These are phyloP conservation scores for Xerocomus amazonicus DNA, from an alignment of 1,284 basidiomycete genomes.

Conservation along the genomic window DNA sequence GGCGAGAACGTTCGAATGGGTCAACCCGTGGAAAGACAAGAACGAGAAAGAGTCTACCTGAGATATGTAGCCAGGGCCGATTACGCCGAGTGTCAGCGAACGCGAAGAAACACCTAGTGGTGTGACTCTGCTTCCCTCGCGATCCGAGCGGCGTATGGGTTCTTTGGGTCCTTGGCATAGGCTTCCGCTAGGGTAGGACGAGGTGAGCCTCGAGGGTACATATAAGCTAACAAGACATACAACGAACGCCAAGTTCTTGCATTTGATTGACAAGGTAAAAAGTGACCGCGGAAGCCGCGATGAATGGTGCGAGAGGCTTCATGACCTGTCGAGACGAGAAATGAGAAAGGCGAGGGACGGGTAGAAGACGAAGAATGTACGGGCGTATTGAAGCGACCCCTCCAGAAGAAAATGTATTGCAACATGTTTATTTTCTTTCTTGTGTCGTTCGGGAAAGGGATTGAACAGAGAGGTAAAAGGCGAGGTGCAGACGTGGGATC, in stretches of 20 bases:
- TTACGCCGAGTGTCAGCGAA: neutral
- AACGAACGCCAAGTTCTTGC: conserved; percentile 62
- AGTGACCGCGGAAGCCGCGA: conserved; percentile 58
- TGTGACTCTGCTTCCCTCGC: conserved; percentile 42
- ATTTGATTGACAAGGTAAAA: conserved; percentile 62
- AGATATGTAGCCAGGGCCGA: neutral
- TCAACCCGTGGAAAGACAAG: neutral
- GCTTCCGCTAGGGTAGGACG: conserved; percentile 46
- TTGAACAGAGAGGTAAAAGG: neutral
- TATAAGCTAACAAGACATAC: conserved; percentile 44
- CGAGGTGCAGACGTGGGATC: conserved; percentile 6
- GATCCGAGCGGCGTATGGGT: conserved; percentile 75
- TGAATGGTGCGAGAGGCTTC: conserved; percentile 75
- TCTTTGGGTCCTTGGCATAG: conserved; percentile 70
- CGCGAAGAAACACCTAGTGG: conserved; percentile 18
- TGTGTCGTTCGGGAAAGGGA: neutral
- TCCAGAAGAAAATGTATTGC: conserved; percentile 29
- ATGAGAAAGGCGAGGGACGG: neutral
- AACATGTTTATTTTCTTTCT: conserved; percentile 13
- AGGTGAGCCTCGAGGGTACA: neutral
- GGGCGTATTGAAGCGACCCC: conserved; percentile 29
- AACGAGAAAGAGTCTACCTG: conserved; percentile 4
- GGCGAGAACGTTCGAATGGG: neutral
- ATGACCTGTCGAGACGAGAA: conserved; percentile 43
- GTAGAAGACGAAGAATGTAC: conserved; percentile 14